A percentile compares a stretch with the other conserved stretches of the same genome.
Evolutionary conservation across 345 rosid genomes (phyloP).

Genomic region (Tarenaya hassleriana): DNA sequence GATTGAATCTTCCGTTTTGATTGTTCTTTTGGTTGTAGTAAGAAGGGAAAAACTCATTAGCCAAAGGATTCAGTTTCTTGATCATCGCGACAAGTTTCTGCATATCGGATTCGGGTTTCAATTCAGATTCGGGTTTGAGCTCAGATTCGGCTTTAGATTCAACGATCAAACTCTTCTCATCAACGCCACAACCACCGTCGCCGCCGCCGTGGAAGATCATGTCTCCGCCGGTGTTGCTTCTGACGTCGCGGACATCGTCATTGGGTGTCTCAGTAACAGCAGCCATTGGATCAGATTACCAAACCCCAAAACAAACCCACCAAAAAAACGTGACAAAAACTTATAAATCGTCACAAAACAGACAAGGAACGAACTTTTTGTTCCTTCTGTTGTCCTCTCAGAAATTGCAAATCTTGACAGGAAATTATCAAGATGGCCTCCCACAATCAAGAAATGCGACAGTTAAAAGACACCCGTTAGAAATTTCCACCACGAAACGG

Average conservation of each 20-base stretch:
- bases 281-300: conserved; percentile 26
- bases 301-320: not conserved
- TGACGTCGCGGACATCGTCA: no score
- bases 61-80: conserved; percentile 54
- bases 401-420: conserved; percentile 3
- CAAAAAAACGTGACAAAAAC: no score
- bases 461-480: conserved; percentile 7
- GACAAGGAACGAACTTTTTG: not conserved
- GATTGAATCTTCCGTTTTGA: conserved; percentile 21
- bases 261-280: conserved; percentile 22
- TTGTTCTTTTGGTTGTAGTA: conserved; percentile 30
- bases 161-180: conserved; percentile 15
- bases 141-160: conserved; percentile 38
- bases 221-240: no score
- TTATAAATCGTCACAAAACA: conserved; percentile 5
- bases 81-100: conserved; percentile 55
- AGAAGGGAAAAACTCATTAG: conserved; percentile 59
- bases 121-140: conserved; percentile 24
- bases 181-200: conserved; percentile 6
- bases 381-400: not conserved
- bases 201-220: no score
- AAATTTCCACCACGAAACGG: not conserved
- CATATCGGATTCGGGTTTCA: conserved; percentile 30
- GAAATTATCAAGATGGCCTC: not conserved
- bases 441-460: conserved; percentile 4